A percentile compares a stretch with the other conserved stretches of the same genome.
These are phyloP conservation scores for Colletotrichum neosansevieriae DNA, from an alignment of 2,329 filamentous ascomycete genomes.

Conservation along the genomic window DNA sequence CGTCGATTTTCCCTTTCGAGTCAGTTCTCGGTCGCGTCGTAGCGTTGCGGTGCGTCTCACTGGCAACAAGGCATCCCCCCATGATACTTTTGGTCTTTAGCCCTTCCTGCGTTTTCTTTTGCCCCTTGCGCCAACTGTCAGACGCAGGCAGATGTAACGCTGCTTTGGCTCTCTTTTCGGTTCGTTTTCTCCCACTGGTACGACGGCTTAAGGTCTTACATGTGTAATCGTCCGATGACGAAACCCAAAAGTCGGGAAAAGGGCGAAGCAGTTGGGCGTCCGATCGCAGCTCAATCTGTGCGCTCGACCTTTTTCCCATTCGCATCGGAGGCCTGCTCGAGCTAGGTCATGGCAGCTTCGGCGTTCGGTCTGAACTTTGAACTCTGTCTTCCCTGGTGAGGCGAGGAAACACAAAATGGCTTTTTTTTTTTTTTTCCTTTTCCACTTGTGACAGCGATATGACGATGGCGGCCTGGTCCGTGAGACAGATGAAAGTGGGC, in stretches of 20 bases:
- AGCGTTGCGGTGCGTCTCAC: conserved; percentile 26
- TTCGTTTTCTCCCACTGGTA: background rate
- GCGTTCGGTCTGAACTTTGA: conserved; percentile 35
- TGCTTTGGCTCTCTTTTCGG: conserved; percentile 10
- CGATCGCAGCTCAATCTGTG: conserved; percentile 15
- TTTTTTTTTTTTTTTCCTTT: background rate
- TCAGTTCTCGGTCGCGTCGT: conserved; percentile 21
- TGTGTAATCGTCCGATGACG: conserved; percentile 33
- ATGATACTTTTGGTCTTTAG: conserved; percentile 4
- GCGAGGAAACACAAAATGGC: conserved; percentile 20
- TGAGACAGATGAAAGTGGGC: conserved; percentile 11
- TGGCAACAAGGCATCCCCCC: conserved; percentile 11
- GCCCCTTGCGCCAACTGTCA: conserved; percentile 21
- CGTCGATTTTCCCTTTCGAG: conserved; percentile 20
- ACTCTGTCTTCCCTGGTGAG: background rate
- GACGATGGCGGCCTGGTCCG: conserved; percentile 27
- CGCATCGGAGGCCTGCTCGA: conserved; percentile 32
- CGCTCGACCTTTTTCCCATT: conserved; percentile 12
- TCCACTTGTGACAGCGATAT: conserved; percentile 23
- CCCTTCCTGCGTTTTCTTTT: background rate
- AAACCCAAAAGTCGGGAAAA: conserved; percentile 18
- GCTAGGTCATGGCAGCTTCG: conserved; percentile 25
- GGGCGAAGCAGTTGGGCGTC: conserved; percentile 16
- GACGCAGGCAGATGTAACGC: conserved; percentile 16
- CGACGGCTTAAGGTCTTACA: conserved; percentile 20